Evolutionary conservation across 1,139 yeast genomes (phyloP).

Genomic region (Yamadazyma sp.): DNA sequence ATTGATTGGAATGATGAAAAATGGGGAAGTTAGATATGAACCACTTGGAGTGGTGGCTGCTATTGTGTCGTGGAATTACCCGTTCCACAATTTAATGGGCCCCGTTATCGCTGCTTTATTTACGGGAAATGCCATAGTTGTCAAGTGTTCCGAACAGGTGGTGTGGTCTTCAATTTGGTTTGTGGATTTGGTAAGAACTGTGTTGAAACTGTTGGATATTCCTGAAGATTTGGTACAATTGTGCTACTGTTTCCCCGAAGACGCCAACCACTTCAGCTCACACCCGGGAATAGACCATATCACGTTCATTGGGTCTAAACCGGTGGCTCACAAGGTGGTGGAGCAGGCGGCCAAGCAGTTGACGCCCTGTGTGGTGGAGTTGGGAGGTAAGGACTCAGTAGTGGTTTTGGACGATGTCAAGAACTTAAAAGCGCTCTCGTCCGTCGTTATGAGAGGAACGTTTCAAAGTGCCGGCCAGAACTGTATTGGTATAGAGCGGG

Average conservation of each 20-base stretch:
- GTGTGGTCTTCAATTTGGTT: conserved; percentile 91
- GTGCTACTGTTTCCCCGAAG: conserved; percentile 75
- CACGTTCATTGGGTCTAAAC: conserved; percentile 93
- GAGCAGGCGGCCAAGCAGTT: conserved; percentile 77
- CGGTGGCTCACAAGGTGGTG: conserved; percentile 86
- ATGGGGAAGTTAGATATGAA: conserved; percentile 90
- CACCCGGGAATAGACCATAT: conserved; percentile 83
- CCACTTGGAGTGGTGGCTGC: conserved; percentile 91
- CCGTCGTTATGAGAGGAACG: conserved; percentile 88
- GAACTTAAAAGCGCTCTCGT: conserved; percentile 60
- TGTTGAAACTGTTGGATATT: conserved; percentile 69
- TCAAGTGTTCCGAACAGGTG: conserved; percentile 93
- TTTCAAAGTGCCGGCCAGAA: conserved; percentile 97
- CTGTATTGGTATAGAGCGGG: conserved; percentile 95
- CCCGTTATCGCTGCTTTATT: conserved; percentile 86
- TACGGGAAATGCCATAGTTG: conserved; percentile 86
- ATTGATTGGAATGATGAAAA: conserved; percentile 69
- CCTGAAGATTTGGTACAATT: conserved; percentile 84
- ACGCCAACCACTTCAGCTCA: conserved; percentile 80
- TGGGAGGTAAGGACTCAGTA: conserved; percentile 94
- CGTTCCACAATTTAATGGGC: conserved; percentile 89
- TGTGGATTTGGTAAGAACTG: conserved; percentile 63
- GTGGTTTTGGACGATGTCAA: conserved; percentile 75
- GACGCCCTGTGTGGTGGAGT: conserved; percentile 91
- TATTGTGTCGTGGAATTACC: conserved; percentile 94